Evolutionary conservation across 148 eudicot genomes (phyloP).

Genomic region (Rhododendron mucronatum): DNA sequence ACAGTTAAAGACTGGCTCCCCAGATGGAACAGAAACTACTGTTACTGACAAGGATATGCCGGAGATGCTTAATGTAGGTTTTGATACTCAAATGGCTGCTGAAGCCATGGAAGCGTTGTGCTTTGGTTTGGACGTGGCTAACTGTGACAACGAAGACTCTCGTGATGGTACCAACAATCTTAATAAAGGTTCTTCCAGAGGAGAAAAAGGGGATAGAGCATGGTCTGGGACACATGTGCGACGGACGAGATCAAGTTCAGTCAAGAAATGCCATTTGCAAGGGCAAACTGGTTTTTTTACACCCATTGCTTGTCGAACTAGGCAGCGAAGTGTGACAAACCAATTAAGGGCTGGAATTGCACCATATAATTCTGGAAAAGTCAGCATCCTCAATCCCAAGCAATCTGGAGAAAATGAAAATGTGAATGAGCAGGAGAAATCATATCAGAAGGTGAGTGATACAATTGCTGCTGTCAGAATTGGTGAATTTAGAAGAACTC

Average conservation of each 20-base stretch:
- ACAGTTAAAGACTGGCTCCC: slow-evolving; percentile 21
- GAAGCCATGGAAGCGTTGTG: slow-evolving; percentile 86
- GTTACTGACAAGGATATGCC: slow-evolving; percentile 18
- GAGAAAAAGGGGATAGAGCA: slow-evolving; percentile 15
- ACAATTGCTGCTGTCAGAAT: slow-evolving; percentile 4
- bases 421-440: slow-evolving; percentile 1
- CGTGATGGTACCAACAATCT: slow-evolving; percentile 17
- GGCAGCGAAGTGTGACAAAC: slow-evolving; percentile 19
- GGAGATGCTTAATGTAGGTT: slow-evolving; percentile 45
- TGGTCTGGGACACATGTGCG: slow-evolving; percentile 10
- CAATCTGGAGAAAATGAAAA: slow-evolving; percentile 9
- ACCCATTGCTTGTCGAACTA: slow-evolving; percentile 45
- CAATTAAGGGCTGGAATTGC: slow-evolving; percentile 3
- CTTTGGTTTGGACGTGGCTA: slow-evolving; percentile 28
- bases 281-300: slow-evolving; percentile 15
- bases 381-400: background rate
- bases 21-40: slow-evolving; percentile 20
- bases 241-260: slow-evolving; percentile 23
- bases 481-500: slow-evolving; percentile 27
- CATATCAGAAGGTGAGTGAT: slow-evolving; percentile 5
- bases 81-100: slow-evolving; percentile 92
- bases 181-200: slow-evolving; percentile 15
- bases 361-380: background rate
- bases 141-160: slow-evolving; percentile 10
- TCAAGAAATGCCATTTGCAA: slow-evolving; percentile 22